Conservation (phyloP, 805 yeast species). For the Candida maesae region DNA sequence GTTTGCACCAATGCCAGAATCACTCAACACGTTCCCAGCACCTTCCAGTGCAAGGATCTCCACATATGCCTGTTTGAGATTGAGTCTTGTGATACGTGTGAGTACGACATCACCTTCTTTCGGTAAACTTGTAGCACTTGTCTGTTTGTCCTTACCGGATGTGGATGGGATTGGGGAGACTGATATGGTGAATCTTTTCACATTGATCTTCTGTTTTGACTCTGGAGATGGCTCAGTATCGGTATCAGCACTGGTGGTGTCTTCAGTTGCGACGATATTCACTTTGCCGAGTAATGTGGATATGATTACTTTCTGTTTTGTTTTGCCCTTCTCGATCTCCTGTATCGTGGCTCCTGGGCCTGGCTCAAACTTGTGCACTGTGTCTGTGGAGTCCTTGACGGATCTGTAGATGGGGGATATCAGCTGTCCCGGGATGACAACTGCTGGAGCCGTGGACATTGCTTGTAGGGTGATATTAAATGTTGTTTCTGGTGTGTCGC, state of each 20-base stretch:
- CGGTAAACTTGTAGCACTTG: conserved; percentile 48
- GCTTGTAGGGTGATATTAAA: too few species aligned
- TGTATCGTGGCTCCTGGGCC: conserved; percentile 64
- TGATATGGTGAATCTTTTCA: conserved; percentile 19
- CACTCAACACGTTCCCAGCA: conserved; percentile 51
- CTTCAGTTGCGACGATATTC: conserved; percentile 23
- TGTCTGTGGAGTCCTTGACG: conserved; percentile 28
- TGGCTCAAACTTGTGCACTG: conserved; percentile 44
- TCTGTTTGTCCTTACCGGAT: conserved; percentile 7
- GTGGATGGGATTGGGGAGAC: conserved; percentile 25
- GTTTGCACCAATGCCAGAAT: conserved; percentile 64
- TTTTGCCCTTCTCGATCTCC: conserved; percentile 38
- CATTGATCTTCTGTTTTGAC: conserved; percentile 2
- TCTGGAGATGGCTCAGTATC: conserved; percentile 13
- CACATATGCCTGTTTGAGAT: conserved; percentile 66
- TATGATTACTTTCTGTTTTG: conserved; percentile 39
- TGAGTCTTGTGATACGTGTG: conserved; percentile 65
- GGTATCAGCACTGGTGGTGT: conserved; percentile 12
- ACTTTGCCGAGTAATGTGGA: conserved; percentile 67
- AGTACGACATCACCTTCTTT: conserved; percentile 81
- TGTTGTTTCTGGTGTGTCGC: background rate
- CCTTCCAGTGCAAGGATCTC: conserved; percentile 73
- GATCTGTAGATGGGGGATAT: conserved; percentile 53
- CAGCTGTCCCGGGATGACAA: conserved; percentile 79
- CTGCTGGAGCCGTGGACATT: conserved; percentile 3